Conservation (phyloP, 2,329 filamentous ascomycete species). For the Rachicladosporium sp. region DNA sequence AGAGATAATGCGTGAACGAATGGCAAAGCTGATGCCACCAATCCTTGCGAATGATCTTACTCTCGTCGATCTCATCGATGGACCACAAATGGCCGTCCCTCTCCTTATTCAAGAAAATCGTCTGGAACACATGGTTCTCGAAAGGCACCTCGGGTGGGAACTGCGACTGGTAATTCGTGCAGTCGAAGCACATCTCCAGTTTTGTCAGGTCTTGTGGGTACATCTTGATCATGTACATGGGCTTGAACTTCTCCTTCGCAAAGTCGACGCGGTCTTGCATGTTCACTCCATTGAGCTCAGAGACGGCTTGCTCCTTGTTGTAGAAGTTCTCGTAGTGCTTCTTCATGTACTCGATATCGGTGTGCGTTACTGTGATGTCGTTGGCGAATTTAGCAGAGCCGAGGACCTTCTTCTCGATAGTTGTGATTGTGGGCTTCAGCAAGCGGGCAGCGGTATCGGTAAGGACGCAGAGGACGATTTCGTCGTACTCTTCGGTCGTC, state of each 20-base stretch:
- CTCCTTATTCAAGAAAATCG: constrained; percentile 52
- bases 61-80: constrained; percentile 44
- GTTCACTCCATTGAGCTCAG: constrained; percentile 29
- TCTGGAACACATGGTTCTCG: constrained; percentile 58
- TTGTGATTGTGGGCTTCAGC: constrained; percentile 44
- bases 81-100: constrained; percentile 45
- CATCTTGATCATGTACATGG: constrained; percentile 54
- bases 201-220: constrained; percentile 45
- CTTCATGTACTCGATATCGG: constrained; percentile 52
- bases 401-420: constrained; percentile 54
- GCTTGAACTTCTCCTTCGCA: constrained; percentile 42
- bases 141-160: constrained; percentile 45
- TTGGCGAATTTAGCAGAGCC: constrained; percentile 59
- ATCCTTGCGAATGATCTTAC: constrained; percentile 49
- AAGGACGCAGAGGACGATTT: constrained; percentile 52
- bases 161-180: constrained; percentile 63
- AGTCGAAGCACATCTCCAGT: constrained; percentile 56
- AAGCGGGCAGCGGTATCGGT: constrained; percentile 47
- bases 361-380: constrained; percentile 60
- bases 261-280: constrained; percentile 31
- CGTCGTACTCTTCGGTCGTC: constrained; percentile 45
- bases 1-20: constrained; percentile 49
- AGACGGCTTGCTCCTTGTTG: constrained; percentile 35
- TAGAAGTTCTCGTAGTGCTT: constrained; percentile 55
- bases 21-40: constrained; percentile 60